These are phyloP conservation scores for Salix arbutifolia DNA, from an alignment of 345 rosid species.

Conservation along the genomic window DNA sequence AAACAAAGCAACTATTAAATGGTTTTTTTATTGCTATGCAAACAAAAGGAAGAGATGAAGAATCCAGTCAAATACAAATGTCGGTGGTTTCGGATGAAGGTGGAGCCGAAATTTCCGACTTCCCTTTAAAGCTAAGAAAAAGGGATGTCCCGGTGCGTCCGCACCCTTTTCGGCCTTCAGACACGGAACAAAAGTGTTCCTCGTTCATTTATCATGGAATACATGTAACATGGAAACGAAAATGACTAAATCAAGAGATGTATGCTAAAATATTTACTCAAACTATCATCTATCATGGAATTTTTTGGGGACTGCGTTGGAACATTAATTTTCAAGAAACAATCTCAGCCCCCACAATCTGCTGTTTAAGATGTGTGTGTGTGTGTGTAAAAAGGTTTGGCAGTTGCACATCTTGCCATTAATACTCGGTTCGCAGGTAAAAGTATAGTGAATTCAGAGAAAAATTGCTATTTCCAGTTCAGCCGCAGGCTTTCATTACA, in stretches of 20 bases:
- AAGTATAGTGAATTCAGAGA: neutral
- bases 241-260: neutral
- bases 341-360: neutral
- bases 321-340: too few relatives aligned
- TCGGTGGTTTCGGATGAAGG: neutral
- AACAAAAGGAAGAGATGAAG: neutral
- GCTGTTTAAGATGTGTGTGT: neutral
- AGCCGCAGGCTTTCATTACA: neutral
- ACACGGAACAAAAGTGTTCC: neutral
- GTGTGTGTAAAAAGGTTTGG: neutral
- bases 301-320: too few relatives aligned
- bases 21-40: neutral
- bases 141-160: neutral
- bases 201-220: neutral
- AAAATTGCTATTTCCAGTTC: neutral
- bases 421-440: neutral
- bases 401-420: neutral
- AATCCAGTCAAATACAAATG: neutral
- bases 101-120: constrained; percentile 1
- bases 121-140: neutral
- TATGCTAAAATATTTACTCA: neutral
- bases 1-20: neutral
- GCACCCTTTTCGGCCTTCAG: neutral
- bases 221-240: neutral
- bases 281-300: too few relatives aligned